A percentile compares a stretch with the other conserved stretches of the same genome.
Evolutionary conservation across 2,329 filamentous ascomycete genomes (phyloP).

Genomic region (Aspergillus piperis): DNA sequence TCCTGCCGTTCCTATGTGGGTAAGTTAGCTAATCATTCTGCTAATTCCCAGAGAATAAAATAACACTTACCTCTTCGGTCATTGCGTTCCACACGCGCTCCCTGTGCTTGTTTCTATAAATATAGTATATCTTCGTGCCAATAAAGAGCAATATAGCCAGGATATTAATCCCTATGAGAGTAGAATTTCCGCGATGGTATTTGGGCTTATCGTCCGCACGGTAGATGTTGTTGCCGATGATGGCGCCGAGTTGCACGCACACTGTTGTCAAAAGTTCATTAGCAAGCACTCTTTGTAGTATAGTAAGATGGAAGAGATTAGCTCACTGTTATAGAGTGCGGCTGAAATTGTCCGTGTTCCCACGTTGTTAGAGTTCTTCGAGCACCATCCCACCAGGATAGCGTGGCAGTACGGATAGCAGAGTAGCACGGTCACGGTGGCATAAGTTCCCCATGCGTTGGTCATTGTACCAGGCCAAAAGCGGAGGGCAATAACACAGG

Average conservation of each 20-base stretch:
- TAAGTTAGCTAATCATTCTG: background rate
- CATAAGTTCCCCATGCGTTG: conserved; percentile 55
- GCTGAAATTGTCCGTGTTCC: conserved; percentile 63
- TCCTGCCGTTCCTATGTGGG: conserved; percentile 10
- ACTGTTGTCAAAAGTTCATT: conserved; percentile 19
- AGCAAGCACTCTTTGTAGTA: background rate
- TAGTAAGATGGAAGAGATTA: background rate
- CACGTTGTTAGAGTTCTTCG: conserved; percentile 64
- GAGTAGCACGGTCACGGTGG: conserved; percentile 51
- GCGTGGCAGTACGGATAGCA: conserved; percentile 62
- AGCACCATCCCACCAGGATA: conserved; percentile 62
- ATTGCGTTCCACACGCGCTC: conserved; percentile 36
- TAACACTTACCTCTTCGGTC: conserved; percentile 36
- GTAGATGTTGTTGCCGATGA: conserved; percentile 50
- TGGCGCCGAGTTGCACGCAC: conserved; percentile 34
- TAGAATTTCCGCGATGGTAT: conserved; percentile 56
- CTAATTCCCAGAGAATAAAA: background rate
- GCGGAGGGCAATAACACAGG: conserved; percentile 56
- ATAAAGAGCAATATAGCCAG: conserved; percentile 51
- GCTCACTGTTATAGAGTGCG: conserved; percentile 58
- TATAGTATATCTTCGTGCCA: conserved; percentile 33
- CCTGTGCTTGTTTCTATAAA: conserved; percentile 40
- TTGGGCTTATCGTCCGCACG: conserved; percentile 54
- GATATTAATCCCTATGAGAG: conserved; percentile 52
- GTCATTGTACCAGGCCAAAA: conserved; percentile 47